phyloP scores from a whole-genome alignment of 2,329 filamentous ascomycete species.

The Chaetomium globosum region DNA sequence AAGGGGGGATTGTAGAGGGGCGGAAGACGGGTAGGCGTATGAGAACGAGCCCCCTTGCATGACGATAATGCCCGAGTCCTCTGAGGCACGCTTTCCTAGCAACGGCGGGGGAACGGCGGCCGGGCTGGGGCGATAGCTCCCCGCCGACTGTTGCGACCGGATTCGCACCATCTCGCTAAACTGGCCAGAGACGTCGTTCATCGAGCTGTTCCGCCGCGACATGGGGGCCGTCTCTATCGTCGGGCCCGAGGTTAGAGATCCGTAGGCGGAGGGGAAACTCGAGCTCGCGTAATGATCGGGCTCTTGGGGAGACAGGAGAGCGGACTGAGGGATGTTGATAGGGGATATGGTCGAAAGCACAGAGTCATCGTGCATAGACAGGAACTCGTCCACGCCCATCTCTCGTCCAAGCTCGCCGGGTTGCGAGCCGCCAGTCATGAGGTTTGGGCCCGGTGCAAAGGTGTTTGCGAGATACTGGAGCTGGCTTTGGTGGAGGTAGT shows the following conservation, averaged over 20 bases:
- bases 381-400: slow-evolving; percentile 34
- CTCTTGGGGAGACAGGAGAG: slow-evolving; percentile 26
- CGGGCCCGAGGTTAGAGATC: slow-evolving; percentile 49
- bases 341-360: slow-evolving; percentile 25
- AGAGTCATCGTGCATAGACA: slow-evolving; percentile 28
- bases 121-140: slow-evolving; percentile 31
- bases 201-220: slow-evolving; percentile 50
- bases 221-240: slow-evolving; percentile 45
- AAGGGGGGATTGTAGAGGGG: slow-evolving; percentile 24
- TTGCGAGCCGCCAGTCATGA: slow-evolving; percentile 21
- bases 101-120: slow-evolving; percentile 27
- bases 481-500: slow-evolving; percentile 30
- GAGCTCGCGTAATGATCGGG: slow-evolving; percentile 28
- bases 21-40: slow-evolving; percentile 31
- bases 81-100: slow-evolving; percentile 40
- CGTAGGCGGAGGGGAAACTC: slow-evolving; percentile 45
- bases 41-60: slow-evolving; percentile 17
- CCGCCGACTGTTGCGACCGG: slow-evolving; percentile 45
- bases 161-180: slow-evolving; percentile 45
- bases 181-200: slow-evolving; percentile 40
- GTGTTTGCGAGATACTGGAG: slow-evolving; percentile 28
- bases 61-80: slow-evolving; percentile 39
- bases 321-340: slow-evolving; percentile 31
- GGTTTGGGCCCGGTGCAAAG: slow-evolving; percentile 28
- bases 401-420: slow-evolving; percentile 26